phyloP scores from a whole-genome alignment of 2,329 filamentous ascomycete species.

The Endocalyx cinctus region DNA sequence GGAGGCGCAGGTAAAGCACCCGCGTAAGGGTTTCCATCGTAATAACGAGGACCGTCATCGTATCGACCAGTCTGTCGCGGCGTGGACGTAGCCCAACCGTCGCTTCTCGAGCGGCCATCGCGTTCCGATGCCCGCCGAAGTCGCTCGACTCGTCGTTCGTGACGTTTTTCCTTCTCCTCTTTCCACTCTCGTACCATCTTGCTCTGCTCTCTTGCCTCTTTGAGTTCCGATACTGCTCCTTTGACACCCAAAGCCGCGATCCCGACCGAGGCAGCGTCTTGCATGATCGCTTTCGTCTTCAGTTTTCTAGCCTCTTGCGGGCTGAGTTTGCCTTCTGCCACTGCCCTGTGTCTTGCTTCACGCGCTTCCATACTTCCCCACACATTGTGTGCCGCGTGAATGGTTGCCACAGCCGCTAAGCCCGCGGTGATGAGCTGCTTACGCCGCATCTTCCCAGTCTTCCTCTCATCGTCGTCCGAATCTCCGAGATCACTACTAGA shows the following conservation, averaged over 20 bases:
- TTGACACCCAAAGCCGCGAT: conserved; percentile 56
- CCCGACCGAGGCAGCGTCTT: conserved; percentile 55
- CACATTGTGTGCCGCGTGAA: conserved; percentile 55
- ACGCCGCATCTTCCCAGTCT: conserved; percentile 55
- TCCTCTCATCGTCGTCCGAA: conserved; percentile 53
- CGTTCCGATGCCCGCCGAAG: conserved; percentile 22
- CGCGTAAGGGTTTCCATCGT: conserved; percentile 44
- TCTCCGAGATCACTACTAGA: conserved; percentile 54
- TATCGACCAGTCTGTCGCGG: conserved; percentile 34
- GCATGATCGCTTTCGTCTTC: conserved; percentile 51
- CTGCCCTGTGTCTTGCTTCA: conserved; percentile 47
- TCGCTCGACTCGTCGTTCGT: conserved; percentile 41
- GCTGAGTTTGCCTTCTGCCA: conserved; percentile 49
- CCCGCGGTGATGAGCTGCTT: conserved; percentile 56
- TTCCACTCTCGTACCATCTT: conserved; percentile 47
- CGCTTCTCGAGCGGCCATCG: conserved; percentile 35
- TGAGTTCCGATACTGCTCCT: conserved; percentile 51
- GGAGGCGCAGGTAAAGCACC: conserved; percentile 38
- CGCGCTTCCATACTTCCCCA: conserved; percentile 57
- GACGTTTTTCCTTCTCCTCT: conserved; percentile 44
- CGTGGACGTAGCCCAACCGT: conserved; percentile 40
- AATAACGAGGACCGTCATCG: conserved; percentile 41
- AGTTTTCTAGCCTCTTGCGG: conserved; percentile 49
- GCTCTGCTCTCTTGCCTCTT: conserved; percentile 47
- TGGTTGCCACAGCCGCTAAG: conserved; percentile 54